phyloP scores from a whole-genome alignment of 257 asterid species.

The Capsicum chinense region DNA sequence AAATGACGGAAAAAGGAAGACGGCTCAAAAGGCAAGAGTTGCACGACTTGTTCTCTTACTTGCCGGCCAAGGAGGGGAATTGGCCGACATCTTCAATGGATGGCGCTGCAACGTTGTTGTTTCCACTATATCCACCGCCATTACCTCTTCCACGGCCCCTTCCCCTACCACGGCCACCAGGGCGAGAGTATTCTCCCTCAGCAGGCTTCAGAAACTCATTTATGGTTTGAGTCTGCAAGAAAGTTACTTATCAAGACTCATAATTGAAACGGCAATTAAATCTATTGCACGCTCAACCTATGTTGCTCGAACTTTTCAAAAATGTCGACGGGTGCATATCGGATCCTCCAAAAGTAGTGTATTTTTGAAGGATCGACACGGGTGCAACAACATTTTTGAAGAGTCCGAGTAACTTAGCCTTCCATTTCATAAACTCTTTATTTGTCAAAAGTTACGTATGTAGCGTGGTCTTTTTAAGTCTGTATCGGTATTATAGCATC shows the following conservation, averaged over 20 bases:
- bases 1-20: conserved; percentile 8
- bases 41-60: conserved; percentile 1
- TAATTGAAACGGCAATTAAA: no score
- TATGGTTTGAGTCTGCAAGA: conserved; percentile 25
- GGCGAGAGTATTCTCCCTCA: conserved; percentile 24
- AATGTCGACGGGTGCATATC: no score
- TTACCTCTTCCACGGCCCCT: conserved; percentile 24
- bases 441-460: no score
- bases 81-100: conserved; percentile 30
- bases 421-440: no score
- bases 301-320: no score
- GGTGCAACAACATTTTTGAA: no score
- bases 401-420: no score
- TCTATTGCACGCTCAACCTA: no score
- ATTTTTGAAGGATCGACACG: no score
- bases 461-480: neutral
- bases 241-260: neutral
- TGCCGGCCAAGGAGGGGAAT: conserved; percentile 32
- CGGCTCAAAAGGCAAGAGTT: neutral
- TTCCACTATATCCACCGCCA: conserved; percentile 14
- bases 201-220: conserved; percentile 32
- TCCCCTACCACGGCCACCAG: conserved; percentile 33
- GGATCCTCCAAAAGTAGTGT: no score
- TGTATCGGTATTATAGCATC: neutral
- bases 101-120: conserved; percentile 14